phyloP scores from a whole-genome alignment of 176 grass and related monocot genomes.

The Puya raimondii region DNA sequence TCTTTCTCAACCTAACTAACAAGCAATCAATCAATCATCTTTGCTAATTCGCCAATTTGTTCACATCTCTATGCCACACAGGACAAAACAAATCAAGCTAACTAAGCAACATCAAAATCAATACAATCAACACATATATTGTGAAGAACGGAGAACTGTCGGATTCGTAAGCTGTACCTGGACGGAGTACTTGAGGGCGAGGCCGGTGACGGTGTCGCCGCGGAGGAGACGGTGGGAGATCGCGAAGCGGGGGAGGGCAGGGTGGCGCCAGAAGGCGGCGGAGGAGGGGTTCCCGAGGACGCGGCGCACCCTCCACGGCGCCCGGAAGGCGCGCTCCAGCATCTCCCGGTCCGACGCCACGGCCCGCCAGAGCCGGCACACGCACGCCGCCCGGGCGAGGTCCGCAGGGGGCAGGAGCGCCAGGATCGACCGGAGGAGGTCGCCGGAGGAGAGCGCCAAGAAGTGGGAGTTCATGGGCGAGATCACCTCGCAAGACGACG shows the following conservation, averaged over 20 bases:
- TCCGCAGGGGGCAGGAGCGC: constrained; percentile 44
- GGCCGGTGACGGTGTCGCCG: constrained; percentile 53
- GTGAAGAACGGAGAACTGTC: not conserved
- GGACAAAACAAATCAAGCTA: no score
- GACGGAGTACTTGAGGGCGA: constrained; percentile 85
- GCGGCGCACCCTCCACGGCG: constrained; percentile 58
- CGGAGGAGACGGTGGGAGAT: constrained; percentile 60
- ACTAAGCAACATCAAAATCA: not conserved
- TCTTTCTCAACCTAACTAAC: no score
- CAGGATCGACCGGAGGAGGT: constrained; percentile 65
- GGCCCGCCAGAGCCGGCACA: constrained; percentile 63
- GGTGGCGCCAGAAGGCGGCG: constrained; percentile 59
- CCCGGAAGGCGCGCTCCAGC: constrained; percentile 50
- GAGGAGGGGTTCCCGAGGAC: constrained; percentile 56
- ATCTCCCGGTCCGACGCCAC: constrained; percentile 63
- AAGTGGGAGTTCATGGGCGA: constrained; percentile 43
- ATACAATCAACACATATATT: not conserved
- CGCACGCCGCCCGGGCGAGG: constrained; percentile 70
- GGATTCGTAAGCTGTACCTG: constrained; percentile 28
- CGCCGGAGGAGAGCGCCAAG: constrained; percentile 32
- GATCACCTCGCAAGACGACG: not conserved
- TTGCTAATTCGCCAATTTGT: no score
- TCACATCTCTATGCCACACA: no score
- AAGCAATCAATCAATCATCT: no score
- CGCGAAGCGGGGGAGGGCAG: constrained; percentile 55